These are phyloP conservation scores for Rhytidhysteron rufulum DNA, from an alignment of 2,329 filamentous ascomycete genomes.

Conservation along the genomic window DNA sequence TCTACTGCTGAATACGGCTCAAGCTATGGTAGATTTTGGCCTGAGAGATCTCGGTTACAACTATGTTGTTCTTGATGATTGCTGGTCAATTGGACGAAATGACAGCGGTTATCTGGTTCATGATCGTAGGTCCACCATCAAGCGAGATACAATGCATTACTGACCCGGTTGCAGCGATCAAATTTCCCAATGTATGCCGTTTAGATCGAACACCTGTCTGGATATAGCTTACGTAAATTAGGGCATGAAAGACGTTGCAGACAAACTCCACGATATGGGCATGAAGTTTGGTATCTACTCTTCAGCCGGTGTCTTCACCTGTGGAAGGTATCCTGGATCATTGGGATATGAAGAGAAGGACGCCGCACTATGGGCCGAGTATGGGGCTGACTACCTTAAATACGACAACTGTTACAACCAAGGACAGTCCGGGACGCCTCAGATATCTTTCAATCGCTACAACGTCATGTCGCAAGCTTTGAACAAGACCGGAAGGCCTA, in stretches of 20 bases:
- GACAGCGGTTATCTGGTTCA: constrained; percentile 40
- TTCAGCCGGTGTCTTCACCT: constrained; percentile 43
- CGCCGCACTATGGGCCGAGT: constrained; percentile 49
- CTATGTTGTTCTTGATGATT: constrained; percentile 53
- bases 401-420: constrained; percentile 58
- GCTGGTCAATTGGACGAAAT: constrained; percentile 47
- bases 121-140: constrained; percentile 22
- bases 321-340: constrained; percentile 39
- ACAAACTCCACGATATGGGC: constrained; percentile 46
- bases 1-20: constrained; percentile 45
- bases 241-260: constrained; percentile 45
- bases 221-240: constrained; percentile 9
- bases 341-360: constrained; percentile 51
- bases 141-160: constrained; percentile 8
- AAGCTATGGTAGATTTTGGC: constrained; percentile 43
- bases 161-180: constrained; percentile 27
- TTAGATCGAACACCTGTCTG: too few relatives aligned
- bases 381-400: constrained; percentile 47
- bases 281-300: constrained; percentile 54
- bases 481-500: constrained; percentile 43
- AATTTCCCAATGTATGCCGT: constrained; percentile 36
- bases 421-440: constrained; percentile 47
- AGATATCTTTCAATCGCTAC: constrained; percentile 46
- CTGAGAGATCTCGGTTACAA: constrained; percentile 49
- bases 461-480: constrained; percentile 47